Evolutionary conservation across 495 filamentous ascomycete genomes (phyloP).

Genomic region (Cryomyces minteri): DNA sequence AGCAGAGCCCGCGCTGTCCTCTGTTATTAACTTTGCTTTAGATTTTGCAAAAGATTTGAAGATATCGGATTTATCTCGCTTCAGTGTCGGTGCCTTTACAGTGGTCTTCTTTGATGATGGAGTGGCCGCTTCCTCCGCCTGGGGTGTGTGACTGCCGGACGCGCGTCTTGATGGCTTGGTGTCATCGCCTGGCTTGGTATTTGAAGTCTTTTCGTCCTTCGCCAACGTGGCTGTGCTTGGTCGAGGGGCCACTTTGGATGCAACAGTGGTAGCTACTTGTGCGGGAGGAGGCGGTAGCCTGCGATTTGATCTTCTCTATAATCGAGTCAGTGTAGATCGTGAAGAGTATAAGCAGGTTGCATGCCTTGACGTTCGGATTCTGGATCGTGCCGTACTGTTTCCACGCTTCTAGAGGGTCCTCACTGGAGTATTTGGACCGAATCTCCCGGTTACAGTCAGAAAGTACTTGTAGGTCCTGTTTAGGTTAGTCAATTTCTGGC

Average conservation of each 20-base stretch:
- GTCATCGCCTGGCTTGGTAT: neutral
- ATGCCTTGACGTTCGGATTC: conserved; percentile 43
- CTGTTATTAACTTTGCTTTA: conserved; percentile 30
- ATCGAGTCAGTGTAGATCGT: neutral
- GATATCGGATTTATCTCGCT: conserved; percentile 45
- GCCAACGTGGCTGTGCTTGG: neutral
- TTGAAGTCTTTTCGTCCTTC: conserved; percentile 1
- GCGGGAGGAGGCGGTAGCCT: conserved; percentile 10
- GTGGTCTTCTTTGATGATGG: conserved; percentile 4
- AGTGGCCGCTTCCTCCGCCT: conserved; percentile 7
- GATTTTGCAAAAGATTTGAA: conserved; percentile 77
- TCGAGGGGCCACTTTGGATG: conserved; percentile 1
- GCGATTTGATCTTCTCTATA: conserved; percentile 30
- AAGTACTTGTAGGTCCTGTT: conserved; percentile 48
- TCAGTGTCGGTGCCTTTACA: conserved; percentile 26
- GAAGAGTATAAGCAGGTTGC: neutral
- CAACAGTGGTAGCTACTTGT: conserved; percentile 1
- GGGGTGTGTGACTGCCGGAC: neutral
- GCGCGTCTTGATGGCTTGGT: conserved; percentile 5
- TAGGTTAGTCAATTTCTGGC: too few relatives aligned
- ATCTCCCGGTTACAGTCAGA: conserved; percentile 47
- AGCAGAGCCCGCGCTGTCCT: conserved; percentile 6
- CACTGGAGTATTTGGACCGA: conserved; percentile 28
- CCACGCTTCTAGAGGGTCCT: conserved; percentile 43
- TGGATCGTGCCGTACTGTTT: conserved; percentile 50